Conservation (phyloP, 306 rosid genomes). For the Luffa acutangula region DNA sequence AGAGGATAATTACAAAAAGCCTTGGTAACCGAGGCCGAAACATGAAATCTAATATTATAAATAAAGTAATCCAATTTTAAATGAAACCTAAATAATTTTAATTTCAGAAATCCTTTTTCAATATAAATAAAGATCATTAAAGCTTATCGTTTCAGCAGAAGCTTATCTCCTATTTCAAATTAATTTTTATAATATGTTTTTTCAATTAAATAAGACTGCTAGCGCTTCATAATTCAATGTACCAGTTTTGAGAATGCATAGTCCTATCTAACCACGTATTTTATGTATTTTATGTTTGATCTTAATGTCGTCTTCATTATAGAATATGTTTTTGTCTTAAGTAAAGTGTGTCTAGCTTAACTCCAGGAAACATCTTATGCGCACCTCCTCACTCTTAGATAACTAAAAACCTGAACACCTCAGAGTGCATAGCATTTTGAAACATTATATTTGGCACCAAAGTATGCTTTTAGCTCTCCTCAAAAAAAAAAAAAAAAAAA, state of each 20-base stretch:
- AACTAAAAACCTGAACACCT: not conserved
- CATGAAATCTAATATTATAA: no score
- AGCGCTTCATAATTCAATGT: not conserved
- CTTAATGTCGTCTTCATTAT: not conserved
- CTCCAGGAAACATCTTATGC: not conserved
- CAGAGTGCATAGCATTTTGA: not conserved
- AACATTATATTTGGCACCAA: not conserved
- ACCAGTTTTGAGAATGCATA: not conserved
- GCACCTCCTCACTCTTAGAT: not conserved
- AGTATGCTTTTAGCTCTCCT: not conserved
- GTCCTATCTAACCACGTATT: not conserved
- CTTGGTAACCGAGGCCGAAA: no score
- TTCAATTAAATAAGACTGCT: not conserved
- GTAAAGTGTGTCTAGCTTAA: not conserved
- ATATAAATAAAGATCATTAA: not conserved
- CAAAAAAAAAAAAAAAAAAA: no score
- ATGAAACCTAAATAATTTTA: not conserved
- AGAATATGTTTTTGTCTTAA: not conserved
- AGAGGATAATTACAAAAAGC: no score
- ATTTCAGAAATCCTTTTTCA: not conserved
- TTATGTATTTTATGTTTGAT: not conserved
- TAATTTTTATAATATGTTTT: not conserved
- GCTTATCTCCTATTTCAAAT: not conserved
- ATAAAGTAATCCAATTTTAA: not conserved
- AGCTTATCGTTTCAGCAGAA: not conserved